Evolutionary conservation across 169 alveolate genomes (phyloP).

Genomic region (Babesia bovis): DNA sequence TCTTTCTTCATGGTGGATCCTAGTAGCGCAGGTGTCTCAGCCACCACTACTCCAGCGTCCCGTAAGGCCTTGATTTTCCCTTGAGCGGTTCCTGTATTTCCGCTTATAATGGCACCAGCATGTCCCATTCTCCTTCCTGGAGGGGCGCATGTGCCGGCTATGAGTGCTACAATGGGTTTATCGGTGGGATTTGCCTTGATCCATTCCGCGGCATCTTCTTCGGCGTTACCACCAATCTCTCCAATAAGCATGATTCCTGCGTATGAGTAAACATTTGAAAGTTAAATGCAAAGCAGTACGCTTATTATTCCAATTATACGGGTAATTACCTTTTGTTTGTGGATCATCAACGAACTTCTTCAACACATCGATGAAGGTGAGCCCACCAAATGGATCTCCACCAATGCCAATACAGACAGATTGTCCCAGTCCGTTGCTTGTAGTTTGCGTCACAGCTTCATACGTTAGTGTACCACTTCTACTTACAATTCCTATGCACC

Average conservation of each 20-base stretch:
- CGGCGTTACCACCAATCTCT: conserved; percentile 98
- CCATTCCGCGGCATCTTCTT: conserved; percentile 97
- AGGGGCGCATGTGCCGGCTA: conserved; percentile 97
- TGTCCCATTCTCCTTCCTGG: conserved; percentile 98
- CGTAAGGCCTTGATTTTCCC: conserved; percentile 89
- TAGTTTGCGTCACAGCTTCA: conserved; percentile 97
- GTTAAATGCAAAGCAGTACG: too few species aligned
- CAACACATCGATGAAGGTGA: conserved; percentile 94
- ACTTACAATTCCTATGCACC: conserved; percentile 85
- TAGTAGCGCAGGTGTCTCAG: conserved; percentile 86
- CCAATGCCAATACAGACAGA: conserved; percentile 97
- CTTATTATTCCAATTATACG: too few species aligned
- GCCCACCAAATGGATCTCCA: conserved; percentile 98
- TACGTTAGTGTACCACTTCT: conserved; percentile 95
- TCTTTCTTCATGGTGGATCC: conserved; percentile 74
- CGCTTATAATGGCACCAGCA: conserved; percentile 97
- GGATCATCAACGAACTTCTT: conserved; percentile 92
- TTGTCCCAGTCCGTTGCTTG: conserved; percentile 95
- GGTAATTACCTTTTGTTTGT: conserved; percentile 87
- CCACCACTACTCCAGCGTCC: conserved; percentile 89
- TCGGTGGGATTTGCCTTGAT: conserved; percentile 81
- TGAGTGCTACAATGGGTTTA: conserved; percentile 93
- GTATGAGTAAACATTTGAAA: not conserved
- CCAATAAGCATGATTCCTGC: conserved; percentile 94
- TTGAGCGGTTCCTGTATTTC: conserved; percentile 96